Evolutionary conservation across 257 asterid genomes (phyloP).

Genomic region (Petrea volubilis): DNA sequence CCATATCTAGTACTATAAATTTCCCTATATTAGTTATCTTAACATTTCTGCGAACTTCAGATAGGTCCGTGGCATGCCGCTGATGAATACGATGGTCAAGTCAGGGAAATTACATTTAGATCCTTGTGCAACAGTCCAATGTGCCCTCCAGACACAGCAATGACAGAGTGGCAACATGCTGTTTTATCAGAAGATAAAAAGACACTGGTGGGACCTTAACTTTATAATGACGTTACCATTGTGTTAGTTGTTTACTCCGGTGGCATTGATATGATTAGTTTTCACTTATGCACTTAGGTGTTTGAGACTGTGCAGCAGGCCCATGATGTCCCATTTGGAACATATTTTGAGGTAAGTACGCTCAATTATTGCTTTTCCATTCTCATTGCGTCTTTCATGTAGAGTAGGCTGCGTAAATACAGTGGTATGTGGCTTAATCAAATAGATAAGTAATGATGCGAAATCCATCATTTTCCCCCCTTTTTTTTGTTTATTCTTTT

Average conservation of each 20-base stretch:
- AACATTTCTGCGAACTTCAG: constrained; percentile 42
- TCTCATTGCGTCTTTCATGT: constrained; percentile 3
- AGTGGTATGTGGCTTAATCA: not conserved
- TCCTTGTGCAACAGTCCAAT: constrained; percentile 94
- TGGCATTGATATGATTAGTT: constrained; percentile 13
- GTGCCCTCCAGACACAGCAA: constrained; percentile 99
- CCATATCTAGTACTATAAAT: not conserved
- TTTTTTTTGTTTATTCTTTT: not conserved
- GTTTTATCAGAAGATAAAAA: constrained; percentile 69
- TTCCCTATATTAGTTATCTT: constrained; percentile 18
- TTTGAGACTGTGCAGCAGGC: constrained; percentile 99
- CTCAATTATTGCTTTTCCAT: constrained; percentile 9
- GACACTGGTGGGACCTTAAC: constrained; percentile 51
- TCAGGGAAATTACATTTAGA: constrained; percentile 87
- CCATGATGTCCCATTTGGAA: constrained; percentile 97
- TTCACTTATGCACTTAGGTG: constrained; percentile 47
- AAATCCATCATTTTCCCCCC: not conserved
- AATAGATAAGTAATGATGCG: not conserved
- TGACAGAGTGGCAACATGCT: constrained; percentile 95
- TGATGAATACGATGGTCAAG: constrained; percentile 93
- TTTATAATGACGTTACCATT: not conserved
- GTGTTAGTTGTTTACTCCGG: not conserved
- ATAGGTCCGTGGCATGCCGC: constrained; percentile 96
- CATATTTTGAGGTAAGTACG: constrained; percentile 82
- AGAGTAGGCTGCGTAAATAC: too few relatives aligned